Base-by-base conservation (phyloP, 805 yeast genomes). In the Ogataea trehalophila region DNA sequence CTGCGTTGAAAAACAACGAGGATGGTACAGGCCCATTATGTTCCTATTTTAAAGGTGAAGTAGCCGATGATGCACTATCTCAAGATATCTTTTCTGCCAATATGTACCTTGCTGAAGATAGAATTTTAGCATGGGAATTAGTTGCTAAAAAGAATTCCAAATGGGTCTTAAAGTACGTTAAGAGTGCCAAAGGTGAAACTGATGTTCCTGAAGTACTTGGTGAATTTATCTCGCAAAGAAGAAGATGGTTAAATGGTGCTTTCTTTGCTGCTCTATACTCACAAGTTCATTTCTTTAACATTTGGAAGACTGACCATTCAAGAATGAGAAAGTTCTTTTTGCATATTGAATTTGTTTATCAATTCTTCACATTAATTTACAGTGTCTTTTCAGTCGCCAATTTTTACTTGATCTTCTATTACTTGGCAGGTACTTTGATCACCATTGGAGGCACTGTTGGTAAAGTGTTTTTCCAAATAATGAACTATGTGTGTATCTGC, bases 231-330 rank as follows among this genome's bases (percentile, higher is more conserved):
- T 80, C 94, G 47, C 99, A 92, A 71, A 84, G 99, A 72, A 85
- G 99, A 72, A 83, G 99, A 74, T 92, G 99, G 99, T 77, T 92
- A 51, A 92, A 92, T 67, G 99, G 99, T 65, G 95, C 99, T 2
- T 79, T 94, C 62, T 94, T 94, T 71, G 98, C 99, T 0, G 98
- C 98, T 4, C 73, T 91, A 46, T 94, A 86, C 64, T 83, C 97
- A 2, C 87, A 87, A 54, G 61, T 87, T 47, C 95, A 91, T 63
- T 88, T 91, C 76, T 76, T 81, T 47, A 86, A 87, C 57, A 86
- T 94, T 47, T 92, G 97, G 96, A 72, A 77, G 51, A 87, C 97
- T 0, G 86, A 83, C 57, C 99, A 94, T 67, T 85, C 96, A 2
- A 60, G 76, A 9, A 55, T 79, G n/a, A 77, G 99, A 59, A 91